A percentile compares a stretch with the other conserved stretches of the same genome.
Conservation (phyloP, 352 stramenopile genomes). For the Globisporangium spiculum region DNA sequence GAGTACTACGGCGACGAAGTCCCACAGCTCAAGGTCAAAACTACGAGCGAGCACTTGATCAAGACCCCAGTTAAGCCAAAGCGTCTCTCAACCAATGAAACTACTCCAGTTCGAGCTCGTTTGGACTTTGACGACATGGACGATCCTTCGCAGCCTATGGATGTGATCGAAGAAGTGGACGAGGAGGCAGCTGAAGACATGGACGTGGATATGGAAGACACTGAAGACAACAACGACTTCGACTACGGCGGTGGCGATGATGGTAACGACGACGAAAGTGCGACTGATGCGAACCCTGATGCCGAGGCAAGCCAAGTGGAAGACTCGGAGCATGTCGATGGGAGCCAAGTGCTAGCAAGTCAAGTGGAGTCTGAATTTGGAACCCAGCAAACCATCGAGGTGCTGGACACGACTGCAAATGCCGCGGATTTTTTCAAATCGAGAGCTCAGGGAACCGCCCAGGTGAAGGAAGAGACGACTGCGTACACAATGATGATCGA, state of each 20-base stretch:
- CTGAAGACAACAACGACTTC: constrained; percentile 31
- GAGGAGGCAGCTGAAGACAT: constrained; percentile 29
- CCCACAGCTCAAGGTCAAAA: constrained; percentile 49
- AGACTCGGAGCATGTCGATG: constrained; percentile 34
- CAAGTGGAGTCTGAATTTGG: constrained; percentile 11
- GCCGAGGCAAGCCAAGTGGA: constrained; percentile 24
- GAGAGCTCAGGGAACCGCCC: constrained; percentile 38
- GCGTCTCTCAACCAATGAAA: constrained; percentile 3
- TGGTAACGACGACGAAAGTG: constrained; percentile 14
- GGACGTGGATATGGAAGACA: constrained; percentile 35
- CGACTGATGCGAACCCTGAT: constrained; percentile 8
- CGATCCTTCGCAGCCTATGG: constrained; percentile 20
- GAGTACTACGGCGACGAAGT: constrained; percentile 51
- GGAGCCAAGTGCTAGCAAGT: constrained; percentile 9
- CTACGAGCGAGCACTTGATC: constrained; percentile 57
- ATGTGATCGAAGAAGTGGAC: constrained; percentile 24
- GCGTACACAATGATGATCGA: constrained; percentile 73
- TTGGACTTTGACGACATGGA: constrained; percentile 20
- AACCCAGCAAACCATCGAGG: not conserved
- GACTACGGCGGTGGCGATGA: constrained; percentile 28
- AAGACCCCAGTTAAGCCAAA: constrained; percentile 49
- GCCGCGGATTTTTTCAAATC: constrained; percentile 63
- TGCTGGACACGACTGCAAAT: constrained; percentile 25
- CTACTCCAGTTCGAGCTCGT: constrained; percentile 14
- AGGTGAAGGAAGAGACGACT: constrained; percentile 50